A percentile compares a stretch with the other conserved stretches of the same genome.
phyloP scores from a whole-genome alignment of 2,329 filamentous ascomycete species.

The Alternaria tenuissima region DNA sequence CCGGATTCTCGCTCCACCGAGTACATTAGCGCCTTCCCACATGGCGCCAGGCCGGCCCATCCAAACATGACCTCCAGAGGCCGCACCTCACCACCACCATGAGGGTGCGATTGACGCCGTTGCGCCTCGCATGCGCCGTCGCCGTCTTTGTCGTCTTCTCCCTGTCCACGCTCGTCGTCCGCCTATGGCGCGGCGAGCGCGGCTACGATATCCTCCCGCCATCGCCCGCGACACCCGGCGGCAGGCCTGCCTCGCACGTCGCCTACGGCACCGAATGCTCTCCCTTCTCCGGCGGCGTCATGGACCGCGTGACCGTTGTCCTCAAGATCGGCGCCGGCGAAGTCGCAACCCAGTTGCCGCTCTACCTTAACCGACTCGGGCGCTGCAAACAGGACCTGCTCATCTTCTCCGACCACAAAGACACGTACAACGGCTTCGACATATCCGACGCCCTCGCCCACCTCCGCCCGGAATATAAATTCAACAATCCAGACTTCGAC shows the following conservation, averaged over 20 bases:
- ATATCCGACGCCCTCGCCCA: constrained; percentile 58
- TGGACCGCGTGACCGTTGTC: constrained; percentile 62
- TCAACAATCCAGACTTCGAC: constrained; percentile 59
- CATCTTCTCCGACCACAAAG: constrained; percentile 67
- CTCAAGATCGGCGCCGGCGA: constrained; percentile 68
- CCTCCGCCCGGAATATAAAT: constrained; percentile 51
- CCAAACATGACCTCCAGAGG: constrained; percentile 24
- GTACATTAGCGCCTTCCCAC: constrained; percentile 9
- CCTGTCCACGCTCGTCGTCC: constrained; percentile 30
- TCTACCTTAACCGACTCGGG: constrained; percentile 63
- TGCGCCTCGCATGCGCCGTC: constrained; percentile 44
- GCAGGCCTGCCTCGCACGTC: constrained; percentile 30
- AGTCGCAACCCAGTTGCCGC: constrained; percentile 63
- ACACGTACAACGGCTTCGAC: constrained; percentile 59
- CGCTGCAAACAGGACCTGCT: constrained; percentile 64
- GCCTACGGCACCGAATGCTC: constrained; percentile 44
- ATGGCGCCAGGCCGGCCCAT: constrained; percentile 13
- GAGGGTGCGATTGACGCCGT: constrained; percentile 49
- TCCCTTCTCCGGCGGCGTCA: constrained; percentile 42
- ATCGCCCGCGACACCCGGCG: constrained; percentile 29
- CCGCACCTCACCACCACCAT: constrained; percentile 32
- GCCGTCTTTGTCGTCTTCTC: constrained; percentile 34
- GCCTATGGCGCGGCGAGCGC: constrained; percentile 37
- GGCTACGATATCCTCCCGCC: constrained; percentile 44
- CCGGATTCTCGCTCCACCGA: constrained; percentile 4